These are phyloP conservation scores for Strigomonas culicis DNA, from an alignment of 208 protist species.

Conservation along the genomic window DNA sequence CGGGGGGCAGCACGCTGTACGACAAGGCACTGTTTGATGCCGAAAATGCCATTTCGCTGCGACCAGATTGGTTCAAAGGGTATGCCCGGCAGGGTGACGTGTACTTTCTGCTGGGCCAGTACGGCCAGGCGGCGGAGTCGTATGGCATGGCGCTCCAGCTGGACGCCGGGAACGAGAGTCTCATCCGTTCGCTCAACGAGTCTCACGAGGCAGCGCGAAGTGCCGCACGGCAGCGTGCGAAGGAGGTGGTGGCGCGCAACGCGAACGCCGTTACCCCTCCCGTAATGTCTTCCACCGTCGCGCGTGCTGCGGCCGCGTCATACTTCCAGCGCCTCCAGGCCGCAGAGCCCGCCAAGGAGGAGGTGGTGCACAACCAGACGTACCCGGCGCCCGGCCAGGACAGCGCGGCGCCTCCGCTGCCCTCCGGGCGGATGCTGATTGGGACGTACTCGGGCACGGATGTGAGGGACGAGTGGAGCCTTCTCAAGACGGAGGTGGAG, in stretches of 20 bases:
- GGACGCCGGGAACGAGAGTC: constrained; percentile 66
- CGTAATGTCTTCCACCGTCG: background rate
- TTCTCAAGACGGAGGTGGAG: constrained; percentile 66
- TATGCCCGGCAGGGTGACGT: constrained; percentile 90
- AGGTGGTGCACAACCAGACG: background rate
- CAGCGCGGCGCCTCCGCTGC: background rate
- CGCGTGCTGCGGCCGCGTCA: too few species aligned
- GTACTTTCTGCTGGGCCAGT: constrained; percentile 81
- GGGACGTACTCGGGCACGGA: constrained; percentile 15
- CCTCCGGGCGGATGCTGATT: background rate
- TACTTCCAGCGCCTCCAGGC: background rate
- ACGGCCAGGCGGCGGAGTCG: constrained; percentile 77
- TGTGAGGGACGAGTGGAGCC: constrained; percentile 44
- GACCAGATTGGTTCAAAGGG: constrained; percentile 92
- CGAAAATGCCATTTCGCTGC: constrained; percentile 76
- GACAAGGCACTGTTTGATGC: constrained; percentile 87
- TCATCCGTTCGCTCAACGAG: constrained; percentile 56
- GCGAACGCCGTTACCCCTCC: background rate
- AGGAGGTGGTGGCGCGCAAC: constrained; percentile 14
- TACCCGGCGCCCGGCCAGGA: background rate
- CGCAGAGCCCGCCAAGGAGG: background rate
- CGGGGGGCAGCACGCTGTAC: constrained; percentile 20
- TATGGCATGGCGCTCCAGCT: constrained; percentile 89
- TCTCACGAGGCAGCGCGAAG: constrained; percentile 33
- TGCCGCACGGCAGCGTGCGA: constrained; percentile 22